These are phyloP conservation scores for Suillus spraguei DNA, from an alignment of 768 basidiomycete species.

Conservation along the genomic window DNA sequence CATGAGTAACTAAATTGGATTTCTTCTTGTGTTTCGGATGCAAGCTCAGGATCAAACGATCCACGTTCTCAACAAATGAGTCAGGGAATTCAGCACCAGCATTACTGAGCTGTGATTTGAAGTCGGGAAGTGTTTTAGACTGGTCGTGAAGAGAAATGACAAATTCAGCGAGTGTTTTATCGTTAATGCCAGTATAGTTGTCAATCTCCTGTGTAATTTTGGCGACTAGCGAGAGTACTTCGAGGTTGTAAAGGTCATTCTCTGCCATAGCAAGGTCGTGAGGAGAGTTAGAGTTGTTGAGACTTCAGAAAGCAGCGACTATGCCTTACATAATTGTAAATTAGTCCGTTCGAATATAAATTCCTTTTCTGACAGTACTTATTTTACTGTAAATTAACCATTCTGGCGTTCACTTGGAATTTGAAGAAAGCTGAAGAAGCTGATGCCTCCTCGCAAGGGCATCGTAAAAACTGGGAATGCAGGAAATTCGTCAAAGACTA, in stretches of 20 bases:
- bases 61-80: constrained; percentile 89
- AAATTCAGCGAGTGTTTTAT: constrained; percentile 95
- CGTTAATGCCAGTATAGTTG: constrained; percentile 82
- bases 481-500: constrained; percentile 77
- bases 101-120: constrained; percentile 79
- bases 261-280: constrained; percentile 54
- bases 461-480: constrained; percentile 89
- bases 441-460: constrained; percentile 70
- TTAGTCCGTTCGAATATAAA: no score
- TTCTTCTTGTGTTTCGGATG: constrained; percentile 95
- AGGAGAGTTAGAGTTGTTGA: constrained; percentile 11
- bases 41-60: constrained; percentile 91
- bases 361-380: no score
- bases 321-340: no score
- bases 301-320: no score
- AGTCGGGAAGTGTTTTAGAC: constrained; percentile 75
- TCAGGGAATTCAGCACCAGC: constrained; percentile 85
- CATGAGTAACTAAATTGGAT: constrained; percentile 40
- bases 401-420: background rate
- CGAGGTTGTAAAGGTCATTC: constrained; percentile 87
- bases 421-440: constrained; percentile 3
- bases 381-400: background rate
- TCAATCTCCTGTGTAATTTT: constrained; percentile 93
- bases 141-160: constrained; percentile 88
- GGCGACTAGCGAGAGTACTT: constrained; percentile 87